phyloP scores from a whole-genome alignment of 2,329 filamentous ascomycete genomes.

The Albophoma yamanashiensis region DNA sequence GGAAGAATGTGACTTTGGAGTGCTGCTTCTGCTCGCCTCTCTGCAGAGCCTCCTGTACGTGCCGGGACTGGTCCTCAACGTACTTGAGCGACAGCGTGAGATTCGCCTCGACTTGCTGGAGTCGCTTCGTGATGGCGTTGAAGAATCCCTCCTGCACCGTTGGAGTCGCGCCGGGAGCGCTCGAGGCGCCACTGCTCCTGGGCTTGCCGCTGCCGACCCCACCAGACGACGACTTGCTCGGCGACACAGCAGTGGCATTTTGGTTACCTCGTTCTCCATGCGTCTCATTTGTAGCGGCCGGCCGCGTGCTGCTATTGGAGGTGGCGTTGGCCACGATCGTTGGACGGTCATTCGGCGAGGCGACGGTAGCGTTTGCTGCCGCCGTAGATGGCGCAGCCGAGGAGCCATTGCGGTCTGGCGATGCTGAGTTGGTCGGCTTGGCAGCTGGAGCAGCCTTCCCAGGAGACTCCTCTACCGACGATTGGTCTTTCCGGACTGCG shows the following conservation, averaged over 20 bases:
- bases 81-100: conserved; percentile 89
- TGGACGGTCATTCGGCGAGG: background rate
- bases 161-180: conserved; percentile 38
- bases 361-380: background rate
- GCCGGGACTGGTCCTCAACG: conserved; percentile 89
- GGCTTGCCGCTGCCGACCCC: conserved; percentile 12
- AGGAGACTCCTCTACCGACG: background rate
- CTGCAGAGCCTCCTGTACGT: conserved; percentile 76
- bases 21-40: conserved; percentile 83
- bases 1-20: conserved; percentile 69
- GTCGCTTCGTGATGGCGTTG: conserved; percentile 87
- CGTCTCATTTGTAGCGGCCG: background rate
- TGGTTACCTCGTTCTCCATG: conserved; percentile 1
- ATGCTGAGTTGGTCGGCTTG: background rate
- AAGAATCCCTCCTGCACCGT: conserved; percentile 97
- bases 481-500: background rate
- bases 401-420: background rate
- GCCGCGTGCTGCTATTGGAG: background rate
- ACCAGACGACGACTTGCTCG: conserved; percentile 2
- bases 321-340: background rate
- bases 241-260: conserved; percentile 1
- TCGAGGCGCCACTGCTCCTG: conserved; percentile 16
- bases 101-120: conserved; percentile 85
- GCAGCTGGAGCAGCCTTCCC: background rate
- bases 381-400: background rate